These are phyloP conservation scores for Chlorencoelia australis DNA, from an alignment of 2,329 filamentous ascomycete genomes.

Conservation along the genomic window DNA sequence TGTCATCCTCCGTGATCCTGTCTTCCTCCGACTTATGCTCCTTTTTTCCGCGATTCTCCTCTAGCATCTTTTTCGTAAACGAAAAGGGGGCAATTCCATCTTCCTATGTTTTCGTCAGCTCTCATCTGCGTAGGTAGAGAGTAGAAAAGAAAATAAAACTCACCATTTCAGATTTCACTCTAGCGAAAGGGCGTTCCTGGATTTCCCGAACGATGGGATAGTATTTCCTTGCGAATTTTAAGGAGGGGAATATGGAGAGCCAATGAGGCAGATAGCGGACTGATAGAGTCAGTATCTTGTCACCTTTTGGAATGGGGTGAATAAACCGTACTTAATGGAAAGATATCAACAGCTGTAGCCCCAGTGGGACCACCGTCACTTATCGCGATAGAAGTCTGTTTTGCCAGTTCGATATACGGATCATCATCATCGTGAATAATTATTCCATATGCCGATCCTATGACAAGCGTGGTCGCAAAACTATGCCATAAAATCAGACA, in stretches of 20 bases:
- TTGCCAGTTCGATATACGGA: slow-evolving; percentile 32
- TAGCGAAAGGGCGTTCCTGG: slow-evolving; percentile 35
- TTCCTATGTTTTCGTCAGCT: slow-evolving; percentile 1
- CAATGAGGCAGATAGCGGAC: slow-evolving; percentile 31
- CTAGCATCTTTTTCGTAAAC: slow-evolving; percentile 5
- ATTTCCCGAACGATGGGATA: slow-evolving; percentile 29
- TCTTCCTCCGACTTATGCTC: neutral
- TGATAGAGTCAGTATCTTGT: neutral
- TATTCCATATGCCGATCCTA: slow-evolving; percentile 36
- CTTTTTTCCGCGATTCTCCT: slow-evolving; percentile 2
- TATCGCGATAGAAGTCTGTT: slow-evolving; percentile 18
- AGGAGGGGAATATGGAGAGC: slow-evolving; percentile 18
- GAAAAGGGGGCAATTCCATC: neutral
- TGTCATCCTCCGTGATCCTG: slow-evolving; percentile 7
- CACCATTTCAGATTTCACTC: slow-evolving; percentile 9
- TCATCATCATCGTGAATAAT: slow-evolving; percentile 29
- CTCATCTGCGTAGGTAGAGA: too few species aligned
- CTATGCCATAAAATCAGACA: slow-evolving; percentile 11
- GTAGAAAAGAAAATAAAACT: neutral
- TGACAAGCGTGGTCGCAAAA: slow-evolving; percentile 32
- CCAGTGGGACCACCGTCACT: slow-evolving; percentile 22
- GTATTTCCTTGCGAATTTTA: slow-evolving; percentile 23
- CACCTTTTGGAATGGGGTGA: slow-evolving; percentile 12
- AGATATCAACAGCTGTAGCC: slow-evolving; percentile 36
- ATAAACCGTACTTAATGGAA: slow-evolving; percentile 27